Evolutionary conservation across 768 basidiomycete species (phyloP), one percentile per base, ranked within the genome.

Genomic region (Boletus speciosus): DNA sequence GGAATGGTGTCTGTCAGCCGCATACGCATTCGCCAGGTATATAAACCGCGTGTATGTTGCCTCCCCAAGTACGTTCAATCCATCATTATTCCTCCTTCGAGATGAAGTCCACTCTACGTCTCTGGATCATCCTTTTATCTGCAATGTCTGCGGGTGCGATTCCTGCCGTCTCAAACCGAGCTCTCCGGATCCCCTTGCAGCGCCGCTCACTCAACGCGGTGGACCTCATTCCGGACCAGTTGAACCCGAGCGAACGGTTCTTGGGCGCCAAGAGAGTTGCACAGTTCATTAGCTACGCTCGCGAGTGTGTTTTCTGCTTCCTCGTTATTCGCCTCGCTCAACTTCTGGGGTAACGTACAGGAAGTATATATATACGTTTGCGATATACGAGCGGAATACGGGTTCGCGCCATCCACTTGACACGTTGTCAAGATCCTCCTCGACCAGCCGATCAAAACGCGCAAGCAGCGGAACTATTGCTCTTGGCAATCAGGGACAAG

Each of bases 301-400:
- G 38, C 14, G 25, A 41, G 62, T 59, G 41, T 21, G 59, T 54
- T 32, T 21, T 43, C 12, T 11, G 5, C 31, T n/a, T 10, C 4
- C 5, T 21, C 16, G 23, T 10, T 6, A 1, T 37, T 16, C 25
- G 0, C 11, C 21, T 47, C 6, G 10, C 52, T 49, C 19, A 54
- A 32, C 11, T 6, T 34, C 1, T 11, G 21, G 25, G 15, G 32
- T 32, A 11, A 47, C 43, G 11, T 36, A 19, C 44, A 80, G 79
- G 19, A 81, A 80, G 67, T 60, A 77, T 46, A 48, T 59, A 6
- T 63, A 61, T n/a, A 77, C 74, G 34, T 74, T 80, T 51, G 60
- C 53, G 16, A 73, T 75, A 7, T 80, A 69, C 49, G 61, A 76
- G 49, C 70, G 60, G 45, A 79, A 80, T 54, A 79, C 72, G 2